phyloP scores from a whole-genome alignment of 352 stramenopile species.

The Thalassiosira sp. region DNA sequence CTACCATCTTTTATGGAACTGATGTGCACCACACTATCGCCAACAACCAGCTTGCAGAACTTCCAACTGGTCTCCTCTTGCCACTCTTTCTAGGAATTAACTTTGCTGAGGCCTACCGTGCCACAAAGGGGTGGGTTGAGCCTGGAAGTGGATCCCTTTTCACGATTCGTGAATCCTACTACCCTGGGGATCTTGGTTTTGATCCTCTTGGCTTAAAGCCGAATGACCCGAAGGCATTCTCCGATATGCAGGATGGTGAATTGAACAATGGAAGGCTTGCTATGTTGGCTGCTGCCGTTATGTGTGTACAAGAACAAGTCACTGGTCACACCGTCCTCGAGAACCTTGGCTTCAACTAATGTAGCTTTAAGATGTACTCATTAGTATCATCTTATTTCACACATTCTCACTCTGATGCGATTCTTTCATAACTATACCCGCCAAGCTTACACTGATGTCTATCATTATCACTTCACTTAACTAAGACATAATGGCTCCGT shows the following conservation, averaged over 20 bases:
- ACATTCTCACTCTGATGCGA: no score
- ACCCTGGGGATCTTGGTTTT: conserved; percentile 67
- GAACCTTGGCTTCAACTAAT: no score
- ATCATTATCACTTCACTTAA: no score
- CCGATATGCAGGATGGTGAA: conserved; percentile 55
- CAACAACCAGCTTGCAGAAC: neutral
- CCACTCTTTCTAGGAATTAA: conserved; percentile 44
- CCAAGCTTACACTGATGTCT: no score
- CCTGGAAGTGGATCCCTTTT: conserved; percentile 49
- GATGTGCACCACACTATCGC: neutral
- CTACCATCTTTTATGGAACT: neutral
- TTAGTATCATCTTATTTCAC: no score
- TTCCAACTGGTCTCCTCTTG: conserved; percentile 43
- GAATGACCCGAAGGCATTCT: conserved; percentile 40
- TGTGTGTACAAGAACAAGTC: conserved; percentile 50
- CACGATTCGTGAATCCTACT: conserved; percentile 48
- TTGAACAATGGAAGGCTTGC: conserved; percentile 69
- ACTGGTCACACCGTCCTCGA: neutral
- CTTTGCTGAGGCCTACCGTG: conserved; percentile 50
- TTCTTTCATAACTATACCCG: no score
- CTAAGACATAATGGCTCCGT: no score
- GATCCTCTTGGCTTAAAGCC: conserved; percentile 68
- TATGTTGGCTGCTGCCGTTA: conserved; percentile 58
- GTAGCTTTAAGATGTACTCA: no score
- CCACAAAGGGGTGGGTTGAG: conserved; percentile 61